Conservation (phyloP, 2,329 filamentous ascomycete genomes). For the Pochonia chlamydosporia region DNA sequence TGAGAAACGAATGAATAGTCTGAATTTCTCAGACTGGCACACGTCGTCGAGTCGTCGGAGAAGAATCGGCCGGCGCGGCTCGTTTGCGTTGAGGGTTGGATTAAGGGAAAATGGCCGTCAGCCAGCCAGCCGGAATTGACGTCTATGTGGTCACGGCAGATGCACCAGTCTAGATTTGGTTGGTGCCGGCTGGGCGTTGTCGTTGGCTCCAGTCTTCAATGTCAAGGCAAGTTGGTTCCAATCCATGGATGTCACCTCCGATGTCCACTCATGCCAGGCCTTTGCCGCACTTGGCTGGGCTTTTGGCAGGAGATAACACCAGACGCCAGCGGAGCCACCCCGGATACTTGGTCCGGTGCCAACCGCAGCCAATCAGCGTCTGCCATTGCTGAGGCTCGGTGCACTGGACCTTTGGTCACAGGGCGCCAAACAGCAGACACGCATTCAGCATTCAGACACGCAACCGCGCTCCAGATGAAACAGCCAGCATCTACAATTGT, state of each 20-base stretch:
- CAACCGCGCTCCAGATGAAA: background rate
- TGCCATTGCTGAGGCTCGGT: too few species aligned
- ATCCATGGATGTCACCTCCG: too few species aligned
- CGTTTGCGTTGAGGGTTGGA: background rate
- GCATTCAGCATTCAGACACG: too few species aligned
- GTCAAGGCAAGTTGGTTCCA: too few species aligned
- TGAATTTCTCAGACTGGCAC: background rate
- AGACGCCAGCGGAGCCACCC: background rate
- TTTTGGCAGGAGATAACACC: too few species aligned
- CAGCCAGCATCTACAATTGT: background rate
- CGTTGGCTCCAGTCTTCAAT: too few species aligned
- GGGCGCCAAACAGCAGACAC: too few species aligned
- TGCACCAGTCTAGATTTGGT: background rate
- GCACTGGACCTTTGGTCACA: too few species aligned
- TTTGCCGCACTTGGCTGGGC: too few species aligned
- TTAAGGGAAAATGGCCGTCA: background rate
- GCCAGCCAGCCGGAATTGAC: background rate
- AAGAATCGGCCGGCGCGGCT: background rate
- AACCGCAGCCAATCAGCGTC: slow-evolving; percentile 4
- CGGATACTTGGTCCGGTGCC: background rate
- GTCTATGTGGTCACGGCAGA: slow-evolving; percentile 2
- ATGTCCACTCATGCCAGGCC: too few species aligned
- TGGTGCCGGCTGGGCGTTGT: background rate
- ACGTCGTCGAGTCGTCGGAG: background rate
- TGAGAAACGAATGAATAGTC: background rate